A percentile compares a stretch with the other conserved stretches of the same genome.
These are phyloP conservation scores for Trypanosoma lewisi DNA, from an alignment of 208 protist species.

Conservation along the genomic window DNA sequence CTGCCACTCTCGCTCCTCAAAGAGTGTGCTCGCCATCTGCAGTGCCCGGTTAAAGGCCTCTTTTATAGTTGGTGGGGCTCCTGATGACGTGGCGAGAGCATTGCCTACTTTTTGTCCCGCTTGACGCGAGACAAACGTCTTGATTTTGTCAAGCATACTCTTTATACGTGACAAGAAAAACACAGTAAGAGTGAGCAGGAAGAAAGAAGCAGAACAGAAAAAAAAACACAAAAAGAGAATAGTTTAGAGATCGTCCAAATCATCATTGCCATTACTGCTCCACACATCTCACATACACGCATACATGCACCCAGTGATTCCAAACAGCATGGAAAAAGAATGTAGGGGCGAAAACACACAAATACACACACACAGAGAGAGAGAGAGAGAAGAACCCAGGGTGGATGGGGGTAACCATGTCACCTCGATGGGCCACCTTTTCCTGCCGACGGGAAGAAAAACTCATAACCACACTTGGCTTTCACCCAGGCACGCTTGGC, in stretches of 20 bases:
- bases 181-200: background rate
- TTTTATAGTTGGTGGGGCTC: conserved; percentile 41
- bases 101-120: conserved; percentile 46
- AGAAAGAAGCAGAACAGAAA: background rate
- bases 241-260: too few species aligned
- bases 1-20: conserved; percentile 86
- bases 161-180: conserved; percentile 17
- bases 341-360: background rate
- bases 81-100: conserved; percentile 37
- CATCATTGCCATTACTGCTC: too few species aligned
- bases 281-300: too few species aligned
- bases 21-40: conserved; percentile 60
- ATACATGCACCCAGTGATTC: conserved; percentile 10
- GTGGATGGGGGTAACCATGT: too few species aligned
- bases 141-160: conserved; percentile 74
- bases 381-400: background rate
- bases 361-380: background rate
- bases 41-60: conserved; percentile 58
- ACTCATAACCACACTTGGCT: conserved; percentile 21
- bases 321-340: conserved; percentile 9
- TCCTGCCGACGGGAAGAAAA: conserved; percentile 23
- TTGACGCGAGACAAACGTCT: conserved; percentile 65
- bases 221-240: too few species aligned
- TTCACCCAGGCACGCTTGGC: conserved; percentile 13
- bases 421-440: conserved; percentile 17